A percentile compares a stretch with the other conserved stretches of the same genome.
phyloP scores from a whole-genome alignment of 1,284 basidiomycete species.

The Sanghuangporus sanghuang region DNA sequence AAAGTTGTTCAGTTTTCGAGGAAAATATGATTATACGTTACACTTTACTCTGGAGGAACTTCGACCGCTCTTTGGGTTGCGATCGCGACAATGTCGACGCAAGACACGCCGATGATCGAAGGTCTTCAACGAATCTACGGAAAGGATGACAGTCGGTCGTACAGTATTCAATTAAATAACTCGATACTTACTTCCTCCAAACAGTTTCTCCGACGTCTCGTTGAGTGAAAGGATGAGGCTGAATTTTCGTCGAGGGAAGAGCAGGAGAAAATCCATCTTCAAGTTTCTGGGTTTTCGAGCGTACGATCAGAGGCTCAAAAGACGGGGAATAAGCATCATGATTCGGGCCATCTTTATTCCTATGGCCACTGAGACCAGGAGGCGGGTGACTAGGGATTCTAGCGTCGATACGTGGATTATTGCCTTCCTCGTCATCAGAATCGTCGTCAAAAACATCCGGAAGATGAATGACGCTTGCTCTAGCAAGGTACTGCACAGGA shows the following conservation, averaged over 20 bases:
- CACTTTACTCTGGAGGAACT: neutral
- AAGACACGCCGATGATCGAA: constrained; percentile 5
- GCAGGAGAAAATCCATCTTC: constrained; percentile 10
- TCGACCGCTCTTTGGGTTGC: neutral
- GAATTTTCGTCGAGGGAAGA: constrained; percentile 10
- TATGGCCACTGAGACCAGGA: too few species aligned
- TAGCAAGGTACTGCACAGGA: too few species aligned
- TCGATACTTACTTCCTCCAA: constrained; percentile 10
- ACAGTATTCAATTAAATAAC: neutral
- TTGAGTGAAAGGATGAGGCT: constrained; percentile 15
- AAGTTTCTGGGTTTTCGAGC: constrained; percentile 10
- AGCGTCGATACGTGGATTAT: too few species aligned
- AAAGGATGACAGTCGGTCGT: neutral
- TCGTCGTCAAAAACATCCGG: too few species aligned
- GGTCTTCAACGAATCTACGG: constrained; percentile 3
- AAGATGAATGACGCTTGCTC: too few species aligned
- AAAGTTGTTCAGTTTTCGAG: neutral
- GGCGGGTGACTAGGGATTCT: too few species aligned
- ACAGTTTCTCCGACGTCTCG: constrained; percentile 6
- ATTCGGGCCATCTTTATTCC: too few species aligned
- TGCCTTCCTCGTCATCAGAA: too few species aligned
- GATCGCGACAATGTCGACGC: neutral
- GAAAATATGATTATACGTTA: too few species aligned
- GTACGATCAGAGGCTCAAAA: constrained; percentile 11
- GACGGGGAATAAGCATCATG: too few species aligned